These are phyloP conservation scores for Trichoderma guizhouense DNA, from an alignment of 2,329 filamentous ascomycete genomes.

Conservation along the genomic window DNA sequence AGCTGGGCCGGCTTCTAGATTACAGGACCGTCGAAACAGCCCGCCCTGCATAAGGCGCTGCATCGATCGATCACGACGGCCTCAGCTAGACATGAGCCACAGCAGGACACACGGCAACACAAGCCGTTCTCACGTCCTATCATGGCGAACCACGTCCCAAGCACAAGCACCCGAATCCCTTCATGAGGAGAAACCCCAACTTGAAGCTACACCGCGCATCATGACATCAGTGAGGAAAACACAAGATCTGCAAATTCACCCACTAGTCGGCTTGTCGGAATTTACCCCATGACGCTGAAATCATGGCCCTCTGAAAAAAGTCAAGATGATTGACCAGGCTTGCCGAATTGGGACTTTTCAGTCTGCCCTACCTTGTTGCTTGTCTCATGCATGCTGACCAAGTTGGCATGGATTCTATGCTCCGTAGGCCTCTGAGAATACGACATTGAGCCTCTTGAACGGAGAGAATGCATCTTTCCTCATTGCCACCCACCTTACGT, in stretches of 20 bases:
- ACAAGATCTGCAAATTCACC: background rate
- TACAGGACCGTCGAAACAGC: background rate
- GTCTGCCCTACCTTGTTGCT: background rate
- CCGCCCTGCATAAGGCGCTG: background rate
- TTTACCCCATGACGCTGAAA: background rate
- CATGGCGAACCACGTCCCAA: conserved; percentile 3
- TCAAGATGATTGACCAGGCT: background rate
- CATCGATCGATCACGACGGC: background rate
- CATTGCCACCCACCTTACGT: background rate
- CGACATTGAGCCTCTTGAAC: background rate
- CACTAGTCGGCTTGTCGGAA: background rate
- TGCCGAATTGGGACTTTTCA: background rate
- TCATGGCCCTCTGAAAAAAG: background rate
- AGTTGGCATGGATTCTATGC: background rate
- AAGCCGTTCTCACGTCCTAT: background rate
- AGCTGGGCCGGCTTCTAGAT: background rate
- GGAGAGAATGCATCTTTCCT: background rate
- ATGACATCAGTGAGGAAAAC: background rate
- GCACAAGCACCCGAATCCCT: background rate
- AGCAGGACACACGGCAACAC: background rate
- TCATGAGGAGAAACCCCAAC: background rate
- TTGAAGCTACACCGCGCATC: background rate
- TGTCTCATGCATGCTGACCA: background rate
- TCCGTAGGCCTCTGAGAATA: background rate
- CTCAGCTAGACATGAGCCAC: background rate